These are phyloP conservation scores for Piedraia hortae DNA, from an alignment of 2,329 filamentous ascomycete species.

Conservation along the genomic window DNA sequence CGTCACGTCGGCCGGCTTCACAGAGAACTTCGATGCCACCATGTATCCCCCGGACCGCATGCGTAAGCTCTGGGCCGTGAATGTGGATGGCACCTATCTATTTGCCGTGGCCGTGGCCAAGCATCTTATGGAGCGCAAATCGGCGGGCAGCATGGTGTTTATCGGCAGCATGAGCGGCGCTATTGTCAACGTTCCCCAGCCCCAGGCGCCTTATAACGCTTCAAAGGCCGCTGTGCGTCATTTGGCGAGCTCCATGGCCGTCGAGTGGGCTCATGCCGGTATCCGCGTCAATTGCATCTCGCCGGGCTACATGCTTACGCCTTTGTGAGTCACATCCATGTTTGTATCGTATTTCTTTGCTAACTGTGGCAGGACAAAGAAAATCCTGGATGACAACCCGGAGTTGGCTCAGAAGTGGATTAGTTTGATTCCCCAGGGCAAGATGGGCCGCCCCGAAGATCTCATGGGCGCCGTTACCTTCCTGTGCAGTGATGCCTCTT, in stretches of 20 bases:
- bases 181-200: conserved; percentile 88
- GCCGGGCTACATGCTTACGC: conserved; percentile 88
- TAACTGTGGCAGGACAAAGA: conserved; percentile 38
- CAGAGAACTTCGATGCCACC: conserved; percentile 81
- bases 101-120: conserved; percentile 65
- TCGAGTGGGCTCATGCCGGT: conserved; percentile 71
- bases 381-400: conserved; percentile 82
- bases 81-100: conserved; percentile 76
- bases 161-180: conserved; percentile 85
- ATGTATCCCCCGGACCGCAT: conserved; percentile 76
- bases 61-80: conserved; percentile 81
- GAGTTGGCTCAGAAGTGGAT: conserved; percentile 78
- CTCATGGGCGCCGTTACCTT: conserved; percentile 83
- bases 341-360: conserved; percentile 1
- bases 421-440: conserved; percentile 69
- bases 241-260: conserved; percentile 60
- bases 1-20: conserved; percentile 89
- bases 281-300: conserved; percentile 91
- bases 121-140: conserved; percentile 61
- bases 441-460: conserved; percentile 79
- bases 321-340: conserved; percentile 33
- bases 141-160: conserved; percentile 65
- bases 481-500: conserved; percentile 50
- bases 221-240: conserved; percentile 82
- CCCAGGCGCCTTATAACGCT: conserved; percentile 77